phyloP scores from a whole-genome alignment of 2,329 filamentous ascomycete species.

The Shiraia sp. region DNA sequence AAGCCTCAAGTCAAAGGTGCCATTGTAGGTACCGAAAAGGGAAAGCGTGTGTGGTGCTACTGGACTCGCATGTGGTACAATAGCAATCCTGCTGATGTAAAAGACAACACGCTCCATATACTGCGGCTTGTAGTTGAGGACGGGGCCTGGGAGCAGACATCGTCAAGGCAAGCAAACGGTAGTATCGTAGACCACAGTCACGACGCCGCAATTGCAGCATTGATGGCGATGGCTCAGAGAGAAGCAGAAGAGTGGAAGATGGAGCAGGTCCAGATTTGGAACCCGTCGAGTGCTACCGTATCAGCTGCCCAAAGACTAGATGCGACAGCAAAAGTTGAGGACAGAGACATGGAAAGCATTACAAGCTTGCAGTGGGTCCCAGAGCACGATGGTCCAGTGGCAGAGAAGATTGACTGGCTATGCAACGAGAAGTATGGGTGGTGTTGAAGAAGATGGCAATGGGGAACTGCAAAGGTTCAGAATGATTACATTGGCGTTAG shows the following conservation, averaged over 20 bases:
- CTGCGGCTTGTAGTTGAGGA: slow-evolving; percentile 71
- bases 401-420: slow-evolving; percentile 68
- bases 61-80: slow-evolving; percentile 71
- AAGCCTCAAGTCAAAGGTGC: slow-evolving; percentile 70
- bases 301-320: slow-evolving; percentile 52
- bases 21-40: slow-evolving; percentile 57
- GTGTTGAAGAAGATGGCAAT: no score
- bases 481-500: no score
- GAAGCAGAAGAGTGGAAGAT: slow-evolving; percentile 75
- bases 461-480: no score
- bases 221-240: slow-evolving; percentile 68
- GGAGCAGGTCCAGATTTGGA: slow-evolving; percentile 78
- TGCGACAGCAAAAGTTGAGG: slow-evolving; percentile 53
- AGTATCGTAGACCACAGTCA: slow-evolving; percentile 16
- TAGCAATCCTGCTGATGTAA: slow-evolving; percentile 55
- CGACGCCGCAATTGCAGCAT: slow-evolving; percentile 57
- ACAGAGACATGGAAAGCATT: slow-evolving; percentile 69
- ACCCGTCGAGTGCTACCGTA: slow-evolving; percentile 63
- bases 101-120: slow-evolving; percentile 70
- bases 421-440: slow-evolving; percentile 78
- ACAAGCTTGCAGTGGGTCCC: slow-evolving; percentile 72
- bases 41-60: slow-evolving; percentile 70
- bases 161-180: slow-evolving; percentile 24
- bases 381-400: slow-evolving; percentile 47
- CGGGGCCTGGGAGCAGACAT: slow-evolving; percentile 34